Conservation (phyloP, 2,329 filamentous ascomycete species). For the Penicillium concentricum region DNA sequence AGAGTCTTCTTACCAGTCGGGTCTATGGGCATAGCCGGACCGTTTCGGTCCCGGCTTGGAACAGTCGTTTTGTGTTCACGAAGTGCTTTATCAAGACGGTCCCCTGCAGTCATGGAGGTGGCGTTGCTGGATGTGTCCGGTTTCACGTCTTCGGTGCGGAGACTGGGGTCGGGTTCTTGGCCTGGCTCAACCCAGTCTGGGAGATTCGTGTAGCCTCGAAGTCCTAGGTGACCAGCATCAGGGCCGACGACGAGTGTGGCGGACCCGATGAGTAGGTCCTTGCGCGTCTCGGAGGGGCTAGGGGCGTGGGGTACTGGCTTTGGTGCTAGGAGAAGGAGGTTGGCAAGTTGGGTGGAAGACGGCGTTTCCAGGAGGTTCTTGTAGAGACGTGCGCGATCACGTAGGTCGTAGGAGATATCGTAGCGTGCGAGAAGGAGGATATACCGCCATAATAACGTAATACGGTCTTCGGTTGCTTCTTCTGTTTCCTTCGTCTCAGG, state of each 20-base stretch:
- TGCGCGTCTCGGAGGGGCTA: conserved; percentile 81
- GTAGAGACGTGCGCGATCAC: conserved; percentile 86
- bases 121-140: conserved; percentile 31
- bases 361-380: conserved; percentile 78
- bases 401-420: conserved; percentile 90
- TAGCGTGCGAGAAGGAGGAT: conserved; percentile 82
- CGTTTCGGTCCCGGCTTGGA: conserved; percentile 12
- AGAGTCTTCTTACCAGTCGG: conserved; percentile 69
- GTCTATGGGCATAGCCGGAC: conserved; percentile 20
- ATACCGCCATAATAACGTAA: conserved; percentile 80
- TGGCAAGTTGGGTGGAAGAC: conserved; percentile 75
- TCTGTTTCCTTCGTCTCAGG: conserved; percentile 24
- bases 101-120: conserved; percentile 40
- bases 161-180: conserved; percentile 70
- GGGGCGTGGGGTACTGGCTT: conserved; percentile 91
- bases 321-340: conserved; percentile 83
- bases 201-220: conserved; percentile 75
- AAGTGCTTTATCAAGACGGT: conserved; percentile 44
- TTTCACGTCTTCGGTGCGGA: conserved; percentile 62
- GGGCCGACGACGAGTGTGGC: conserved; percentile 80
- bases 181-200: conserved; percentile 83
- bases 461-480: conserved; percentile 55
- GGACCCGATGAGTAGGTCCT: conserved; percentile 75
- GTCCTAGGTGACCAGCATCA: conserved; percentile 68
- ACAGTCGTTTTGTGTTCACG: conserved; percentile 39